phyloP scores from a whole-genome alignment of 2,329 filamentous ascomycete genomes.

The Claviceps quebecensis region DNA sequence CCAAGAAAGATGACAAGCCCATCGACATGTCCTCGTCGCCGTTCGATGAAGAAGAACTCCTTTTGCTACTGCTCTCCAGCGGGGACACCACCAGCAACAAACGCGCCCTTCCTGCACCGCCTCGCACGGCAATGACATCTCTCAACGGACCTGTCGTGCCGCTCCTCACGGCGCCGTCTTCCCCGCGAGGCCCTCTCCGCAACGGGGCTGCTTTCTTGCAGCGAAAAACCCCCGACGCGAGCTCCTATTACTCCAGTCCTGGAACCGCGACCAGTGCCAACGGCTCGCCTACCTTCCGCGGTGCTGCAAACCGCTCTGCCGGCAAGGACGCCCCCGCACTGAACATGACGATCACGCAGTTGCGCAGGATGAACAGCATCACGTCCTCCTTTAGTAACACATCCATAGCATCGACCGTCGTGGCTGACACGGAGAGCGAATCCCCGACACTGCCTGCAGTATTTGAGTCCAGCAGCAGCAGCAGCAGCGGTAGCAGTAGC shows the following conservation, averaged over 20 bases:
- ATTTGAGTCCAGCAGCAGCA: constrained; percentile 22
- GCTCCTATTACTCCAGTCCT: constrained; percentile 14
- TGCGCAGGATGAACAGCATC: constrained; percentile 44
- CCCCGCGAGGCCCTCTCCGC: constrained; percentile 11
- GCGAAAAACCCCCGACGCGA: constrained; percentile 12
- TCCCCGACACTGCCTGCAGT: constrained; percentile 27
- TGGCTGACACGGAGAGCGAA: constrained; percentile 15
- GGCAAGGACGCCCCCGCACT: constrained; percentile 14
- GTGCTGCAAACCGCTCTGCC: constrained; percentile 7
- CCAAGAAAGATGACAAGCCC: not conserved
- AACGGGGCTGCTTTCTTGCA: constrained; percentile 8
- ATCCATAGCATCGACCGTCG: constrained; percentile 19
- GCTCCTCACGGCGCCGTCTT: constrained; percentile 16
- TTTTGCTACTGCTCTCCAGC: constrained; percentile 17
- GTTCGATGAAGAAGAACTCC: constrained; percentile 20
- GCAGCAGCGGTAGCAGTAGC: constrained; percentile 18
- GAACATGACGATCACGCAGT: constrained; percentile 33
- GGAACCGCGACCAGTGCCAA: constrained; percentile 8
- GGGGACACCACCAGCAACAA: constrained; percentile 6
- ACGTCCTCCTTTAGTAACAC: constrained; percentile 30
- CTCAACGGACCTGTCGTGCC: constrained; percentile 15
- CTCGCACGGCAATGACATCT: constrained; percentile 14
- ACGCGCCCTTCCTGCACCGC: constrained; percentile 17
- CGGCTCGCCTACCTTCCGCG: constrained; percentile 12
- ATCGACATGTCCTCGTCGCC: constrained; percentile 16